Conservation (phyloP, 306 rosid species). For the Malus asiatica region DNA sequence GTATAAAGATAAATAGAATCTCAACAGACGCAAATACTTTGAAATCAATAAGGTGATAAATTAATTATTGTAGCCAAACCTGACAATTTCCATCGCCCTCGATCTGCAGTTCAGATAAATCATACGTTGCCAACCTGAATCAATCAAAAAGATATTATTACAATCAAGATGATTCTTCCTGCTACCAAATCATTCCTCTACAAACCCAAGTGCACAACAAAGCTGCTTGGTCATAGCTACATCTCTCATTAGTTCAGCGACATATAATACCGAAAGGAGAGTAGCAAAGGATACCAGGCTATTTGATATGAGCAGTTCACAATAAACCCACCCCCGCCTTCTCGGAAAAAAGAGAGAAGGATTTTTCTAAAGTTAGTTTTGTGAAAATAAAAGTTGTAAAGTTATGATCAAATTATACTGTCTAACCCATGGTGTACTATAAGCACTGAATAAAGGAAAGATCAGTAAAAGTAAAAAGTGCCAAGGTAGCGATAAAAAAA, state of each 20-base stretch:
- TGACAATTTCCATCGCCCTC: slow-evolving; percentile 99
- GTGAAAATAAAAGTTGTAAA: neutral
- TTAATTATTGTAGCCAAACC: slow-evolving; percentile 32
- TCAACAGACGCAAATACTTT: neutral
- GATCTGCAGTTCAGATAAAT: slow-evolving; percentile 79
- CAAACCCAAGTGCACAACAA: neutral
- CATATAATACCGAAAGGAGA: neutral
- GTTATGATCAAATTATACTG: neutral
- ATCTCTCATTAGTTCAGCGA: neutral
- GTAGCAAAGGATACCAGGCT: neutral
- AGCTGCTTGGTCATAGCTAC: neutral
- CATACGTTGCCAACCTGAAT: slow-evolving; percentile 74
- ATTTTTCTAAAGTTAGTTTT: neutral
- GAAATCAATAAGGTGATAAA: neutral
- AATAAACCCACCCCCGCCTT: neutral
- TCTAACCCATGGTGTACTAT: neutral
- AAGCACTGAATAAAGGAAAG: neutral
- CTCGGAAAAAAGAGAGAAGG: neutral
- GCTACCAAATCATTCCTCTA: neutral
- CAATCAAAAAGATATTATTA: slow-evolving; percentile 1
- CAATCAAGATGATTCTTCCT: slow-evolving; percentile 5
- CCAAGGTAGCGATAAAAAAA: neutral
- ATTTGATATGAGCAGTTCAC: neutral
- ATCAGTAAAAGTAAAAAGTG: neutral
- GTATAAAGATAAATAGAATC: neutral